Base-by-base conservation (phyloP, 768 basidiomycete species). In the Suillus spraguei region DNA sequence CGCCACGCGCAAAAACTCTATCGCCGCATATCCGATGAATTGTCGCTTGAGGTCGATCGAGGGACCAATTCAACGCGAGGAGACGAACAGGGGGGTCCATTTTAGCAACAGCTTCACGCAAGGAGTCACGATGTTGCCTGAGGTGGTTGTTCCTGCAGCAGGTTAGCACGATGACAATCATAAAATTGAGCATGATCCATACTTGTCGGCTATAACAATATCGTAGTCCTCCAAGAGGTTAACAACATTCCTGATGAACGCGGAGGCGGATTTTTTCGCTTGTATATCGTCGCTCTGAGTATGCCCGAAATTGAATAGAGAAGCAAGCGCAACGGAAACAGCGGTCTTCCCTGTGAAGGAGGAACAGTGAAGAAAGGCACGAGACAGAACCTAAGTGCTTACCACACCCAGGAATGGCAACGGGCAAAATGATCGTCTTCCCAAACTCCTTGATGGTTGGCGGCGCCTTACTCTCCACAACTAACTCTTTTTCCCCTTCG, bases 341-440 rank as follows among this genome's bases (percentile, higher is more conserved):
- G 91, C 77, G 0, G 96, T 99, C 80, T 98, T 99, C 35, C 95
- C 94, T 94, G 68, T 55, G 8, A 36, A 55, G 36, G 8, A 22
- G 54, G 22, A 41, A 22, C 33, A n/a, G 4, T 13, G 4, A 7
- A 5, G 9, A 65, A 44, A 8, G 9, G 22, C 1, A 44, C 13
- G 5, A 49, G 54, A 49, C 38, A 44, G 39, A 38, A 47, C 4
- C 24, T 5, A 17, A 41, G 59, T 22, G 79, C 92, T 64, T 66
- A 93, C 96, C 97, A 72, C 92, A 95, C 16, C 97, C 97, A 39
- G 97, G 97, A 49, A 98, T 83, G 9, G 94, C 97, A 22, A 98
- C 77, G 0, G 97, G 95, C 0, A 95, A 82, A 60, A 99, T 88
- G 66, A 98, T 80, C 1, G 90, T 94, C 79, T 95, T 95, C 33